A percentile compares a stretch with the other conserved stretches of the same genome.
These are phyloP conservation scores for Bipolaris cookei DNA, from an alignment of 2,329 filamentous ascomycete genomes.

Conservation along the genomic window DNA sequence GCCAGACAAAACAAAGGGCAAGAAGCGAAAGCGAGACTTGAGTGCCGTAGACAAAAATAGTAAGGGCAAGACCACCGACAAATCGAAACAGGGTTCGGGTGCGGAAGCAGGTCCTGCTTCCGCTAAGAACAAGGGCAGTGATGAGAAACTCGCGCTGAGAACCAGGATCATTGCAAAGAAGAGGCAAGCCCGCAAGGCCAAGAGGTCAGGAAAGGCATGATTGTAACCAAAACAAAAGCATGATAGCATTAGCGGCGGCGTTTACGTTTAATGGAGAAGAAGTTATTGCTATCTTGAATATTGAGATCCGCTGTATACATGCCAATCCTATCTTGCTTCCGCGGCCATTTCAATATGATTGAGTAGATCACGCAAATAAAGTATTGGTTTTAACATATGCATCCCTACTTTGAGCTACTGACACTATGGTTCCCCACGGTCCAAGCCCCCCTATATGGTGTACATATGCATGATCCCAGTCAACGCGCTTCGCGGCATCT, in stretches of 20 bases:
- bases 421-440: neutral
- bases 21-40: slow-evolving; percentile 51
- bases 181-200: slow-evolving; percentile 70
- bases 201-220: slow-evolving; percentile 62
- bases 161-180: slow-evolving; percentile 88
- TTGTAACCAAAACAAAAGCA: slow-evolving; percentile 6
- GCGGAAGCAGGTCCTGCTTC: slow-evolving; percentile 15
- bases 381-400: too few species aligned
- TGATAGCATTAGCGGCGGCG: slow-evolving; percentile 24
- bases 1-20: slow-evolving; percentile 25
- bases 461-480: neutral
- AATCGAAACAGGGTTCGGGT: slow-evolving; percentile 26
- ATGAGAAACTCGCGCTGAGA: slow-evolving; percentile 62
- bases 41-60: slow-evolving; percentile 13
- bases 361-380: neutral
- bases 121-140: slow-evolving; percentile 33
- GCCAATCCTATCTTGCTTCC: neutral
- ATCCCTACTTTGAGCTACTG: neutral
- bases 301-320: too few species aligned
- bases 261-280: slow-evolving; percentile 9
- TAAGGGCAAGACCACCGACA: slow-evolving; percentile 23
- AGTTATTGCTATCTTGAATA: neutral
- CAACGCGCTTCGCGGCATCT: neutral
- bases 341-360: neutral
- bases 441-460: neutral